These are phyloP conservation scores for Diplodia intermedia DNA, from an alignment of 2,329 filamentous ascomycete genomes.

Conservation along the genomic window DNA sequence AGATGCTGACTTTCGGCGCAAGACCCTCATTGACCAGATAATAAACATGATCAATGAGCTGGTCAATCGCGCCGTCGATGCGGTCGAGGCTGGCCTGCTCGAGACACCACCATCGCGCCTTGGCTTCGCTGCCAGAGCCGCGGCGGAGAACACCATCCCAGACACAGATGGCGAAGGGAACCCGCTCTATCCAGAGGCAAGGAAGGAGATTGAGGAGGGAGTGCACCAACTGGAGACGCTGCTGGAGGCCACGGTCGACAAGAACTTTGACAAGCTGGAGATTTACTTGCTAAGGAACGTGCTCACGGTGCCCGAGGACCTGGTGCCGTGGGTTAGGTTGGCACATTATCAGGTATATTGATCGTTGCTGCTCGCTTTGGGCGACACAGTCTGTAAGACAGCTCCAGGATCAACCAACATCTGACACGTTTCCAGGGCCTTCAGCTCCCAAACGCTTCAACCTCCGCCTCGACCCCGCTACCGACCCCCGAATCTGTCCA, in stretches of 20 bases:
- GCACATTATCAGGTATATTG: constrained; percentile 77
- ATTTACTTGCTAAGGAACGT: constrained; percentile 88
- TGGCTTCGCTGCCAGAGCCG: constrained; percentile 71
- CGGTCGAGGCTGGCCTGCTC: constrained; percentile 82
- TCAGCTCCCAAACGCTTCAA: neutral
- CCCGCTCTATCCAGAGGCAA: constrained; percentile 56
- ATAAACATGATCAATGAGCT: constrained; percentile 96
- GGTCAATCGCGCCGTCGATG: constrained; percentile 86
- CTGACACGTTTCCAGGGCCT: neutral
- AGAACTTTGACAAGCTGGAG: constrained; percentile 61
- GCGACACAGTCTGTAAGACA: neutral
- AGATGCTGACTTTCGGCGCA: constrained; percentile 21
- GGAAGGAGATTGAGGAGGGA: constrained; percentile 84
- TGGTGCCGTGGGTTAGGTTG: constrained; percentile 78
- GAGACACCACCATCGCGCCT: constrained; percentile 75
- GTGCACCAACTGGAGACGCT: constrained; percentile 58
- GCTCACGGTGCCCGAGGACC: constrained; percentile 62
- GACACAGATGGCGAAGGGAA: constrained; percentile 49
- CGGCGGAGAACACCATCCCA: constrained; percentile 54
- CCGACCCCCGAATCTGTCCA: constrained; percentile 73
- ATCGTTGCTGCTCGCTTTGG: neutral
- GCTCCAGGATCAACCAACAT: neutral
- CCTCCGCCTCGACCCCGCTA: constrained; percentile 36
- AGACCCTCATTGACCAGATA: constrained; percentile 96
- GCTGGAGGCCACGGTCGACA: constrained; percentile 58